Evolutionary conservation across 441 rosid species (phyloP), one percentile per base, ranked within the genome.

Genomic region (Gossypium schwendimanii): DNA sequence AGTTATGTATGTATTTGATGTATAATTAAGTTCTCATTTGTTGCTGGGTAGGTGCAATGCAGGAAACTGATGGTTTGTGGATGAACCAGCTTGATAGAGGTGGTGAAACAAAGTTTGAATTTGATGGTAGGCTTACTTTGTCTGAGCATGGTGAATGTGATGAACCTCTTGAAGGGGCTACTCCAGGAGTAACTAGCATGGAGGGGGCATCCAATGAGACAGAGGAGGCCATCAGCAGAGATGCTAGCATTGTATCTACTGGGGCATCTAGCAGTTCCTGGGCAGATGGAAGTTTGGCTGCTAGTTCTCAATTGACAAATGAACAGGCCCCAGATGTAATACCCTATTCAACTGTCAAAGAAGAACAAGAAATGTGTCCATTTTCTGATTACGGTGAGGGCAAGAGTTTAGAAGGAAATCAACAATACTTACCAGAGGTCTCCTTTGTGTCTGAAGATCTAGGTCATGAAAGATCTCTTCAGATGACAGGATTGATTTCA

Each of bases 1-100:
- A 62, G 55, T 57, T 49, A 64, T 74, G 68, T 73, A 45, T 80
- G 68, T 62, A 72, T 81, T 85, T 78, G 81, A 79, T 85, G 86
- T 84, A 76, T 91, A 78, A 86, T 87, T 79, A 81, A 81, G 72
- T 86, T 88, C 92, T 90, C 89, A 88, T 90, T 89, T 89, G 84
- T 84, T 89, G 81, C 89, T 91, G 85, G 97, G 87, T 87, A 87
- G 99, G 98, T 91, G 84, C 85, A 82, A 87, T 89, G 97, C 98
- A 91, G 97, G 97, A 87, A 79, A 84, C 87, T 80, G 79, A 85
- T 85, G 86, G 82, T 84, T 86, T 76, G 78, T 89, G 66, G 79
- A 75, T 77, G 75, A 78, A 79, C 65, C 88, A 88, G 69, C 69
- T 67, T 78, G 74, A 76, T 73, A 71, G 77, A 73, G 76, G 77